phyloP scores from a whole-genome alignment of 768 basidiomycete genomes.

The Tylopilus subfusipes region DNA sequence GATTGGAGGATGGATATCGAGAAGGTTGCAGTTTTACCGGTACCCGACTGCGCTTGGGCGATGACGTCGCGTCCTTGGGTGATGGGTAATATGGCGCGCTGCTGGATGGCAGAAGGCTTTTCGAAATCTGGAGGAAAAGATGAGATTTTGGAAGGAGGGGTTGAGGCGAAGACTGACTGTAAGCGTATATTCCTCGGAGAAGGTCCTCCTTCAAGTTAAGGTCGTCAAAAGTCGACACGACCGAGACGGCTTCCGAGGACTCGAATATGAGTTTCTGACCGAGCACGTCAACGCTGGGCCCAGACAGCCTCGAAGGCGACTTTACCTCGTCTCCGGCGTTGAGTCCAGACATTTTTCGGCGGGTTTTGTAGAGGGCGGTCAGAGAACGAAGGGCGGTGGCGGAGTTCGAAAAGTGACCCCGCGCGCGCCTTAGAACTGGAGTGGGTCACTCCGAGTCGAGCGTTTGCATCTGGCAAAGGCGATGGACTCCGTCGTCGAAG shows the following conservation, averaged over 20 bases:
- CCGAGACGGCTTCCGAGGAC: conserved; percentile 88
- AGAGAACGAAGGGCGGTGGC: conserved; percentile 21
- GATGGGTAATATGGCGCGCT: conserved; percentile 95
- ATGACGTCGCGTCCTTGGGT: conserved; percentile 96
- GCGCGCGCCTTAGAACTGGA: too few species aligned
- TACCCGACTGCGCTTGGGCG: conserved; percentile 98
- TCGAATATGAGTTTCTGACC: conserved; percentile 88
- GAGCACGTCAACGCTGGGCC: background rate
- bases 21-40: conserved; percentile 99
- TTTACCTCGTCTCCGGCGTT: conserved; percentile 82
- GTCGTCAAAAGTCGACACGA: conserved; percentile 87
- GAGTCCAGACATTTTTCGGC: conserved; percentile 70
- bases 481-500: conserved; percentile 95
- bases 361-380: conserved; percentile 30
- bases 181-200: conserved; percentile 95
- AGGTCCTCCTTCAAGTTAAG: conserved; percentile 92
- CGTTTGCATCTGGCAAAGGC: background rate
- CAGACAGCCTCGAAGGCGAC: conserved; percentile 17
- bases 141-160: conserved; percentile 1
- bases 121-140: conserved; percentile 67
- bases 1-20: conserved; percentile 97
- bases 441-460: too few species aligned
- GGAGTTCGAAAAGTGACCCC: conserved; percentile 52
- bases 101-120: conserved; percentile 98
- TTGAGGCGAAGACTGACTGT: conserved; percentile 57